Conservation (phyloP, 257 asterid genomes). For the Eustoma russellianum region DNA sequence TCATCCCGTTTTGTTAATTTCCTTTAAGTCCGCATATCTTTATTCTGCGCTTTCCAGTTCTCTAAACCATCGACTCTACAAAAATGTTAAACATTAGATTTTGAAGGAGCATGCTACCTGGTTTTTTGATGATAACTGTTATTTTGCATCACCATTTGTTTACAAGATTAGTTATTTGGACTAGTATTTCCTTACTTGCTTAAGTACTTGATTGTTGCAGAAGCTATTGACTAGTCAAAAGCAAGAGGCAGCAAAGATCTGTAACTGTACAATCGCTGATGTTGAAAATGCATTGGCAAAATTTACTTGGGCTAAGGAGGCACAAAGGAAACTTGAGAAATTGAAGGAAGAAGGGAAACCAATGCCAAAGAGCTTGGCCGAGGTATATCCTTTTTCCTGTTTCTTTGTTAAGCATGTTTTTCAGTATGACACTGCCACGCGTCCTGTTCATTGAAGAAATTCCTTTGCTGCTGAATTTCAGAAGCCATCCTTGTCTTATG, state of each 20-base stretch:
- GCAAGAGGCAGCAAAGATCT: conserved; percentile 61
- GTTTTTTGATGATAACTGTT: too few species aligned
- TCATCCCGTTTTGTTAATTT: too few species aligned
- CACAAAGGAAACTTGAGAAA: conserved; percentile 58
- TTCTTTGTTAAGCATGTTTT: not conserved
- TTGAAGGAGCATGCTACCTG: too few species aligned
- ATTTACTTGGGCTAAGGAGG: conserved; percentile 86
- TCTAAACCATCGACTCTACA: too few species aligned
- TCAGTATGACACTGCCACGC: not conserved
- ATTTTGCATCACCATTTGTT: too few species aligned
- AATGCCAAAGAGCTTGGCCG: conserved; percentile 70
- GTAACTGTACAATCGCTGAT: conserved; percentile 65
- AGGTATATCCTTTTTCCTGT: conserved; percentile 37
- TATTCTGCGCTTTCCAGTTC: too few species aligned
- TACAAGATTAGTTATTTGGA: not conserved
- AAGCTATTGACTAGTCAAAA: conserved; percentile 52
- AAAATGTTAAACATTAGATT: too few species aligned
- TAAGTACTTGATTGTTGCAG: conserved; percentile 26
- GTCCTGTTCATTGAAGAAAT: not conserved
- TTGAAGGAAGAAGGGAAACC: conserved; percentile 80
- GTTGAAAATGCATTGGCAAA: conserved; percentile 64
- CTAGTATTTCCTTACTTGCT: not conserved
- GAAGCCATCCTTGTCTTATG: too few species aligned
- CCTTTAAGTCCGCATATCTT: too few species aligned
- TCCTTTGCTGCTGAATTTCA: too few species aligned